A percentile compares a stretch with the other conserved stretches of the same genome.
phyloP scores from a whole-genome alignment of 1,284 basidiomycete genomes.

The Leucoagaricus sp. region DNA sequence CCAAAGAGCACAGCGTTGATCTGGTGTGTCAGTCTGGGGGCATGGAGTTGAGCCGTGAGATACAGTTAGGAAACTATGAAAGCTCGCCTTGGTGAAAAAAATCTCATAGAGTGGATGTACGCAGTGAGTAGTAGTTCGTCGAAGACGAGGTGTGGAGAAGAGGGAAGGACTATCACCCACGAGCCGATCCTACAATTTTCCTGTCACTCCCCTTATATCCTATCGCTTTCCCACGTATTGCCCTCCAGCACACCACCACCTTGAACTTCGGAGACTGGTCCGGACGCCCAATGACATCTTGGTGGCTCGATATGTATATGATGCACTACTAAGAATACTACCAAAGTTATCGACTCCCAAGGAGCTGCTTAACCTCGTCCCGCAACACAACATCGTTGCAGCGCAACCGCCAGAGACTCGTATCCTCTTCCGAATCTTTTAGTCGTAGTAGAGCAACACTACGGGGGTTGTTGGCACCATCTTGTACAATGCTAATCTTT shows the following conservation, averaged over 20 bases:
- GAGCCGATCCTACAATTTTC: constrained; percentile 14
- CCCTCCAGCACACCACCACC: background rate
- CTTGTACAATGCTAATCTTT: constrained; percentile 52
- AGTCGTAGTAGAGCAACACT: constrained; percentile 48
- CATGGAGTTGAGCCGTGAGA: constrained; percentile 11
- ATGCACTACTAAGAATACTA: background rate
- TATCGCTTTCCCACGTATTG: constrained; percentile 17
- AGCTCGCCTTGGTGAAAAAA: constrained; percentile 40
- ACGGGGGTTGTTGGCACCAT: constrained; percentile 20
- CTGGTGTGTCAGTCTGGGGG: constrained; percentile 45
- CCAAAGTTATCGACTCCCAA: constrained; percentile 22
- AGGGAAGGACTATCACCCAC: constrained; percentile 11
- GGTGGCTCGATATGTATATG: background rate
- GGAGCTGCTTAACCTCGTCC: constrained; percentile 38
- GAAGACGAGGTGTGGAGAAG: constrained; percentile 7
- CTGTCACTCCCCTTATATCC: constrained; percentile 9
- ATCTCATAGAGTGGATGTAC: constrained; percentile 49
- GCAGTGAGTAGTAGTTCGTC: constrained; percentile 8
- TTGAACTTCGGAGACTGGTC: background rate
- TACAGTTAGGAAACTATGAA: constrained; percentile 2
- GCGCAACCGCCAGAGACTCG: constrained; percentile 72
- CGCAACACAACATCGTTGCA: constrained; percentile 46
- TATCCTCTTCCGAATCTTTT: constrained; percentile 64
- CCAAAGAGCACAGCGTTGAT: constrained; percentile 62
- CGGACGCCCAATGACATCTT: background rate